These are phyloP conservation scores for Dryadomyces sulphureus DNA, from an alignment of 2,329 filamentous ascomycete species.

Conservation along the genomic window DNA sequence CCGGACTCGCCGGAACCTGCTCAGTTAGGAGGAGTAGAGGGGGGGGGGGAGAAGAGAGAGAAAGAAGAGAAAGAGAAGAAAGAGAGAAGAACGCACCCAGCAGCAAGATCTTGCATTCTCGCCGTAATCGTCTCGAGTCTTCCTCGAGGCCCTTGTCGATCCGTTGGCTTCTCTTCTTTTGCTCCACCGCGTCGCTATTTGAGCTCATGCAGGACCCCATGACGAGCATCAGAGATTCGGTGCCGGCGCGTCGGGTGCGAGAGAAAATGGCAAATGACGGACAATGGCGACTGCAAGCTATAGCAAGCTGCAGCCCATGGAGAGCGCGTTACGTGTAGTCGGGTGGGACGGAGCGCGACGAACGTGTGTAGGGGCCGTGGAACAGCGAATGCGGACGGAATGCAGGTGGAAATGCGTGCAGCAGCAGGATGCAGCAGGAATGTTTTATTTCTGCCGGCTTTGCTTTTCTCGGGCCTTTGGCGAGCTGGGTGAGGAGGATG, in stretches of 20 bases:
- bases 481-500: background rate
- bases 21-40: too few relatives aligned
- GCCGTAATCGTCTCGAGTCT: slow-evolving; percentile 78
- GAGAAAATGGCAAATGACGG: too few relatives aligned
- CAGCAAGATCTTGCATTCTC: slow-evolving; percentile 97
- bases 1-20: slow-evolving; percentile 92
- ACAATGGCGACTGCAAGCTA: background rate
- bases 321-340: background rate
- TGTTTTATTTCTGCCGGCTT: background rate
- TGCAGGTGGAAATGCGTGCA: too few relatives aligned
- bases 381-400: background rate
- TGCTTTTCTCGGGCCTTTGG: background rate
- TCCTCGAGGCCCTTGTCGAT: slow-evolving; percentile 92
- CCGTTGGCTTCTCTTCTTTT: slow-evolving; percentile 91
- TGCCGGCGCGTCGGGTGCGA: background rate
- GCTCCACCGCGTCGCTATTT: slow-evolving; percentile 71
- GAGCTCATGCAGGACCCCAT: slow-evolving; percentile 96
- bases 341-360: background rate
- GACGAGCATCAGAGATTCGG: slow-evolving; percentile 3
- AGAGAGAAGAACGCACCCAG: slow-evolving; percentile 48
- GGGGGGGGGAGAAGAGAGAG: too few relatives aligned
- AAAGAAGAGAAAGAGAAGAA: too few relatives aligned
- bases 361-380: background rate
- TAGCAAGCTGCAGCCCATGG: background rate
- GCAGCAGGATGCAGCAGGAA: too few relatives aligned